phyloP scores from a whole-genome alignment of 352 stramenopile species.

The Halophytophthora polymorphica region DNA sequence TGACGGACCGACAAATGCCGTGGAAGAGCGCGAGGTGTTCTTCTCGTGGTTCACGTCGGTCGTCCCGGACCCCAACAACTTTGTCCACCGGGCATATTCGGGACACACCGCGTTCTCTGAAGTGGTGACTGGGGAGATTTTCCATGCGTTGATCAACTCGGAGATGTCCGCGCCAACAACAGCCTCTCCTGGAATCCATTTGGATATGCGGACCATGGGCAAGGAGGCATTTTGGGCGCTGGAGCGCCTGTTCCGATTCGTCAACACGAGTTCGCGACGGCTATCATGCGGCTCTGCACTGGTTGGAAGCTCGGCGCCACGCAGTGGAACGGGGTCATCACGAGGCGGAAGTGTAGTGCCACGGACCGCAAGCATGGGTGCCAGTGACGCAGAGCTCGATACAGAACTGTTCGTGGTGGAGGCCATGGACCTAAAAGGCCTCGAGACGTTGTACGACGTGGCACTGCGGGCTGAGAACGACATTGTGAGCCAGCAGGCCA shows the following conservation, averaged over 20 bases:
- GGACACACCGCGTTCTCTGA: conserved; percentile 58
- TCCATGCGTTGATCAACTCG: conserved; percentile 38
- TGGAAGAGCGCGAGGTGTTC: conserved; percentile 50
- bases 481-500: conserved; percentile 45
- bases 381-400: conserved; percentile 13
- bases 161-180: conserved; percentile 4
- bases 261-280: conserved; percentile 46
- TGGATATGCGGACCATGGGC: conserved; percentile 50
- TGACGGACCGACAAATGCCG: conserved; percentile 24
- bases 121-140: conserved; percentile 45
- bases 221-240: conserved; percentile 56
- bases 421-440: conserved; percentile 54
- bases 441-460: conserved; percentile 58
- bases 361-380: neutral
- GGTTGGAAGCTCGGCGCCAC: conserved; percentile 17
- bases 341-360: conserved; percentile 9
- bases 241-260: conserved; percentile 58
- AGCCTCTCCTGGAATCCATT: conserved; percentile 25
- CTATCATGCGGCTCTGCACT: conserved; percentile 37
- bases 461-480: conserved; percentile 37
- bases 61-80: conserved; percentile 67
- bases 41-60: conserved; percentile 74
- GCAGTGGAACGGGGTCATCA: too few species aligned
- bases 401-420: conserved; percentile 47
- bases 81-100: conserved; percentile 63